phyloP scores from a whole-genome alignment of 768 basidiomycete genomes.

The Amyloporia xantha region DNA sequence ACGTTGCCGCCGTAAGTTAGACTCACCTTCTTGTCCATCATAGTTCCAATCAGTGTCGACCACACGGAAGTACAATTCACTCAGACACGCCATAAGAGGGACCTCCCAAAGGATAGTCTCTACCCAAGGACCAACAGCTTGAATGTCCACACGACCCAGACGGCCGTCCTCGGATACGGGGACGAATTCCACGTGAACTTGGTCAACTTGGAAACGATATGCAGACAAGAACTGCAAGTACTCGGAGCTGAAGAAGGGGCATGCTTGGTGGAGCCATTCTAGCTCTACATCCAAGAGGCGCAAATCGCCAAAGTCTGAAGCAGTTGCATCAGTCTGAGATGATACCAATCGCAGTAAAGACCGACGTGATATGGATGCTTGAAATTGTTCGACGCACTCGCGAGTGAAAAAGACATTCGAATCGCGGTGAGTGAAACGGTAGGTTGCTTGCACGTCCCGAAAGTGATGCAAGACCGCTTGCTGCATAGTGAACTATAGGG shows the following conservation, averaged over 20 bases:
- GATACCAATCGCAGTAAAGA: background rate
- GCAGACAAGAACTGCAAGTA: slow-evolving; percentile 75
- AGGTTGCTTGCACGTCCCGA: slow-evolving; percentile 60
- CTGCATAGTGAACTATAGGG: slow-evolving; percentile 84
- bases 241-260: slow-evolving; percentile 62
- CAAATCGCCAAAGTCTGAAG: slow-evolving; percentile 62
- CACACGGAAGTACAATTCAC: slow-evolving; percentile 79
- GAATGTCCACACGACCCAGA: slow-evolving; percentile 68
- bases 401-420: slow-evolving; percentile 57
- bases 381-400: slow-evolving; percentile 54
- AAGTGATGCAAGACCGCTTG: slow-evolving; percentile 80
- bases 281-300: slow-evolving; percentile 54
- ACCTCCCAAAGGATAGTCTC: slow-evolving; percentile 96
- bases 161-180: slow-evolving; percentile 42
- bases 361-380: slow-evolving; percentile 50
- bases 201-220: slow-evolving; percentile 69
- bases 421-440: slow-evolving; percentile 79
- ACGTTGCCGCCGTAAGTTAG: background rate
- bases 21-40: slow-evolving; percentile 69
- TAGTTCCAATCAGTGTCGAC: slow-evolving; percentile 80
- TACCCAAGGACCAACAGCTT: slow-evolving; percentile 64
- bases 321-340: no score
- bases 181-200: slow-evolving; percentile 59
- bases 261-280: slow-evolving; percentile 56
- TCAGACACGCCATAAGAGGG: slow-evolving; percentile 87